phyloP scores from a whole-genome alignment of 2,329 filamentous ascomycete species.

The Podosphaera fusca region DNA sequence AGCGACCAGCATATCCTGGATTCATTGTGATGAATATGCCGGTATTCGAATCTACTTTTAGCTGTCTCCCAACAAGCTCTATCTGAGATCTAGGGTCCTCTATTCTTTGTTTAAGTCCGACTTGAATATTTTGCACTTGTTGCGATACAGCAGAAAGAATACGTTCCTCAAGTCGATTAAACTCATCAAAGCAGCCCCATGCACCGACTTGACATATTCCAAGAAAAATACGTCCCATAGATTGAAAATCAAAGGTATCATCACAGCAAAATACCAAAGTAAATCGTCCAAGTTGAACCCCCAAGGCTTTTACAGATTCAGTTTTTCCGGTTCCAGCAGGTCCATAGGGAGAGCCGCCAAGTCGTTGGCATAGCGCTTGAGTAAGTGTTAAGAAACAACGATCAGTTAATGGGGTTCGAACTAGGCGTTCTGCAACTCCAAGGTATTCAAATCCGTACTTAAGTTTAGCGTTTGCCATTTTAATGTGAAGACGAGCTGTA shows the following conservation, averaged over 20 bases:
- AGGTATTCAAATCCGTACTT: conserved; percentile 97
- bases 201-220: conserved; percentile 97
- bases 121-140: conserved; percentile 97
- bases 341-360: conserved; percentile 92
- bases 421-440: conserved; percentile 84
- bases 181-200: conserved; percentile 99
- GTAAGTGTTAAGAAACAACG: conserved; percentile 96
- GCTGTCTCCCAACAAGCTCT: conserved; percentile 75
- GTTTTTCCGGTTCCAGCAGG: conserved; percentile 97
- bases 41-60: conserved; percentile 77
- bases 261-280: conserved; percentile 99
- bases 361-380: conserved; percentile 78
- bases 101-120: conserved; percentile 67
- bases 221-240: conserved; percentile 97
- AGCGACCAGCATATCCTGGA: conserved; percentile 91
- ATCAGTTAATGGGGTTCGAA: conserved; percentile 89
- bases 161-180: conserved; percentile 94
- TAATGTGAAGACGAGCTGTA: conserved; percentile 62
- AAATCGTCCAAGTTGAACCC: conserved; percentile 87
- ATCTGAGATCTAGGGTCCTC: conserved; percentile 74
- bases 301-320: conserved; percentile 93
- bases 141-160: conserved; percentile 96
- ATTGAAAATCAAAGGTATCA: conserved; percentile 98
- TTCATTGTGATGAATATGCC: conserved; percentile 99
- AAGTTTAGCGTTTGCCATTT: conserved; percentile 90